Evolutionary conservation across 768 basidiomycete genomes (phyloP).

Genomic region (Astraeus odoratus): DNA sequence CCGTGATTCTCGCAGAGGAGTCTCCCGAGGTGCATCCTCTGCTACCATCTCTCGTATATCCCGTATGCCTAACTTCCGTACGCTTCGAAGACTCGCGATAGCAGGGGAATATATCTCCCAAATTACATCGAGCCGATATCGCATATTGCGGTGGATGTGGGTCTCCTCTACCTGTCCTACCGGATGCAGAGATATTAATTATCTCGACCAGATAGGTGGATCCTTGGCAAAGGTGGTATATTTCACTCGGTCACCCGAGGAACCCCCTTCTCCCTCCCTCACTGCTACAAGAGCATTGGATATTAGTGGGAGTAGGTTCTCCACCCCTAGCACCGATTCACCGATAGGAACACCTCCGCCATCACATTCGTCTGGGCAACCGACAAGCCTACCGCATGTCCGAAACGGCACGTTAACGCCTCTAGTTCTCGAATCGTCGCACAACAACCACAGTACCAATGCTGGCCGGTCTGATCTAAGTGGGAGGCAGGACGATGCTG

Average conservation of each 20-base stretch:
- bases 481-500: conserved; percentile 12
- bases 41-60: background rate
- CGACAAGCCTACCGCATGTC: no score
- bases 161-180: conserved; percentile 26
- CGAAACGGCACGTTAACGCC: conserved; percentile 79
- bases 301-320: conserved; percentile 38
- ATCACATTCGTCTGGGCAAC: no score
- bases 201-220: conserved; percentile 77
- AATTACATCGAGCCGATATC: conserved; percentile 97
- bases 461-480: conserved; percentile 14
- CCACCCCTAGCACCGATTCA: conserved; percentile 27
- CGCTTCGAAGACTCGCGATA: conserved; percentile 70
- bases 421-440: conserved; percentile 55
- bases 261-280: conserved; percentile 70
- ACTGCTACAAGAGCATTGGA: conserved; percentile 53
- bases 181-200: conserved; percentile 2
- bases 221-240: conserved; percentile 97
- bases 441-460: conserved; percentile 23
- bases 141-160: conserved; percentile 94
- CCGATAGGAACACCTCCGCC: conserved; percentile 23
- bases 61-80: conserved; percentile 9
- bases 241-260: conserved; percentile 90
- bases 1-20: conserved; percentile 88
- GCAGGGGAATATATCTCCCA: conserved; percentile 94
- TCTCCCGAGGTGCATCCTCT: conserved; percentile 73